Percentiles rank a stretch among this genome's conserved stretches.
These are phyloP conservation scores for Scutellaria galericulata DNA, from an alignment of 257 asterid species.

Conservation along the genomic window DNA sequence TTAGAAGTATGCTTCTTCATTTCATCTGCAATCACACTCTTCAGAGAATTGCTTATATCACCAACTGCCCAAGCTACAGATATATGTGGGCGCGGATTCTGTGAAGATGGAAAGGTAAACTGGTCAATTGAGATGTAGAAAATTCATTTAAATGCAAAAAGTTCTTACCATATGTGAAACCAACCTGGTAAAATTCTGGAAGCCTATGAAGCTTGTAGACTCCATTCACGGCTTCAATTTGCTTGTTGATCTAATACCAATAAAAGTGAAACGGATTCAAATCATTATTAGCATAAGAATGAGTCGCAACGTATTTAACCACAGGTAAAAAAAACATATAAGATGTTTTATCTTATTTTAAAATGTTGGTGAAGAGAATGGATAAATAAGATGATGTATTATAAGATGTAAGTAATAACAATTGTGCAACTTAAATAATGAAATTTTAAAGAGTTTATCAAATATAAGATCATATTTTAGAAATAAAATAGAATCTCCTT, in stretches of 20 bases:
- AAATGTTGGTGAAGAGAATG: not conserved
- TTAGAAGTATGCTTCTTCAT: slow-evolving; percentile 38
- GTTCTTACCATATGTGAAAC: slow-evolving; percentile 19
- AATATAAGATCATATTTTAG: too few species aligned
- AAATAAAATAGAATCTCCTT: too few species aligned
- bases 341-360: too few species aligned
- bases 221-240: slow-evolving; percentile 81
- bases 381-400: not conserved
- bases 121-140: not conserved
- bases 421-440: too few species aligned
- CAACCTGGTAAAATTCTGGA: slow-evolving; percentile 91
- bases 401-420: too few species aligned
- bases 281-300: slow-evolving; percentile 16
- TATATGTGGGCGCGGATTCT: slow-evolving; percentile 97
- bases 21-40: slow-evolving; percentile 65
- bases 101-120: slow-evolving; percentile 26
- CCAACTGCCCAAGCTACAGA: slow-evolving; percentile 89
- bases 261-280: slow-evolving; percentile 7
- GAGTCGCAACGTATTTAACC: not conserved
- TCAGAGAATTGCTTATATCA: slow-evolving; percentile 62
- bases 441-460: too few species aligned
- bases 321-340: not conserved
- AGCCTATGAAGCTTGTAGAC: slow-evolving; percentile 94
- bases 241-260: slow-evolving; percentile 68
- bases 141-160: not conserved